Percentiles rank a stretch among this genome's conserved stretches.
These are phyloP conservation scores for Guyanaporus albipodus DNA, from an alignment of 768 basidiomycete species.

Conservation along the genomic window DNA sequence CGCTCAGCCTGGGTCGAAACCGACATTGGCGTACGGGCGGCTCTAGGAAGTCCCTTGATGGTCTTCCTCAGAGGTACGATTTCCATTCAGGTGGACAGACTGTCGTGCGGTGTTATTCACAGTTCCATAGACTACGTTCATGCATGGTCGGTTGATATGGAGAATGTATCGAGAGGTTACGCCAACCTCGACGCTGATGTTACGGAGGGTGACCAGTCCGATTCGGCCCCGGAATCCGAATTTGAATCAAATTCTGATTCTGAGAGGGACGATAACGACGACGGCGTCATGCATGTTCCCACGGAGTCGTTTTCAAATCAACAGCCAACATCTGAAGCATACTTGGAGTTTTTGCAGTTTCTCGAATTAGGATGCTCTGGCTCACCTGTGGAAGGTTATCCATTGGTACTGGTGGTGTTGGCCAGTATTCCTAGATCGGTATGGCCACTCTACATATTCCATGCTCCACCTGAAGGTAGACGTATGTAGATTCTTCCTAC, in stretches of 20 bases:
- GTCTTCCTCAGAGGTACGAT: conserved; percentile 63
- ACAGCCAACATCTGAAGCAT: conserved; percentile 41
- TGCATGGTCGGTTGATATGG: conserved; percentile 50
- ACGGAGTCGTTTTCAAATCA: background rate
- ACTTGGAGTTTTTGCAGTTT: conserved; percentile 73
- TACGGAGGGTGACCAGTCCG: conserved; percentile 32
- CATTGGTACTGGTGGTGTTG: conserved; percentile 71
- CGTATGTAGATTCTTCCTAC: conserved; percentile 18
- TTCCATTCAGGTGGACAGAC: background rate
- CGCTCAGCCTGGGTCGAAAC: conserved; percentile 71
- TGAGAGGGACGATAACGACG: conserved; percentile 32
- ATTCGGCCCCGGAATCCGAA: conserved; percentile 29
- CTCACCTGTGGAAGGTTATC: conserved; percentile 76
- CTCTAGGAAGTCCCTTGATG: conserved; percentile 69
- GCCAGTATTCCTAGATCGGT: conserved; percentile 76
- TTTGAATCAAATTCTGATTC: conserved; percentile 13
- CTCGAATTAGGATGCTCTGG: conserved; percentile 77
- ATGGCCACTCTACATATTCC: conserved; percentile 21
- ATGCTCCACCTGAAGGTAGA: background rate
- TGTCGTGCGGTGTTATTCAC: background rate
- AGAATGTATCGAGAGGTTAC: conserved; percentile 14
- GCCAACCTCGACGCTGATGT: conserved; percentile 28
- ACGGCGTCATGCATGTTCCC: conserved; percentile 29
- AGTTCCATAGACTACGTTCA: conserved; percentile 50
- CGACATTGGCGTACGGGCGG: conserved; percentile 61